phyloP scores from a whole-genome alignment of 2,329 filamentous ascomycete genomes.

The Metarhizium rileyi region DNA sequence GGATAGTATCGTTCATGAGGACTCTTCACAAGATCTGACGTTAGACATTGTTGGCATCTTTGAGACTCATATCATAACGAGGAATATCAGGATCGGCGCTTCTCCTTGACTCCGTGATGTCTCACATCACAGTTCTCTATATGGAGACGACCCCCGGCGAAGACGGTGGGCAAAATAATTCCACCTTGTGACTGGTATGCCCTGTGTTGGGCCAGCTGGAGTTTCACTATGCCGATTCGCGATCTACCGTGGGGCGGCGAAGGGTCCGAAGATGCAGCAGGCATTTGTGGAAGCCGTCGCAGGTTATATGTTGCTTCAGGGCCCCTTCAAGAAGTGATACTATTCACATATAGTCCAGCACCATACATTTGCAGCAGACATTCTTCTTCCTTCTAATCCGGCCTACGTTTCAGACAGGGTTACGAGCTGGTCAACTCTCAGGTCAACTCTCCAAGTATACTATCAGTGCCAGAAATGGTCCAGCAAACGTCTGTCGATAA shows the following conservation, averaged over 20 bases:
- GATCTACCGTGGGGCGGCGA: conserved; percentile 7
- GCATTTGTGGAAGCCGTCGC: neutral
- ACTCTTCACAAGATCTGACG: too few relatives aligned
- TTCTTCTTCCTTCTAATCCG: neutral
- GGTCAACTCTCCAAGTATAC: neutral
- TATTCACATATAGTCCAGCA: neutral
- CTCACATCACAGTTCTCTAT: conserved; percentile 14
- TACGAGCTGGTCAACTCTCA: neutral
- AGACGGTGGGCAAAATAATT: neutral
- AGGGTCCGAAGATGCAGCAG: neutral
- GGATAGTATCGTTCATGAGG: too few relatives aligned
- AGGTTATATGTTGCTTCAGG: conserved; percentile 1
- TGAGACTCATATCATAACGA: too few relatives aligned
- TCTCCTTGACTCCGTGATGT: neutral
- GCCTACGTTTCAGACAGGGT: neutral
- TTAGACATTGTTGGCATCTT: too few relatives aligned
- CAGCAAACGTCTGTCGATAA: conserved; percentile 1
- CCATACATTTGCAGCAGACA: neutral
- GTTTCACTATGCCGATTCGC: conserved; percentile 7
- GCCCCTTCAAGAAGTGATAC: neutral
- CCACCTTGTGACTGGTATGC: conserved; percentile 14
- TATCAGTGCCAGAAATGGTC: conserved; percentile 8
- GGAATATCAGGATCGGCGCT: conserved; percentile 4
- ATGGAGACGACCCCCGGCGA: conserved; percentile 11
- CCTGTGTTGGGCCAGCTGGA: conserved; percentile 6